A percentile compares a stretch with the other conserved stretches of the same genome.
phyloP scores from a whole-genome alignment of 306 rosid species.

The Acacia confusa region DNA sequence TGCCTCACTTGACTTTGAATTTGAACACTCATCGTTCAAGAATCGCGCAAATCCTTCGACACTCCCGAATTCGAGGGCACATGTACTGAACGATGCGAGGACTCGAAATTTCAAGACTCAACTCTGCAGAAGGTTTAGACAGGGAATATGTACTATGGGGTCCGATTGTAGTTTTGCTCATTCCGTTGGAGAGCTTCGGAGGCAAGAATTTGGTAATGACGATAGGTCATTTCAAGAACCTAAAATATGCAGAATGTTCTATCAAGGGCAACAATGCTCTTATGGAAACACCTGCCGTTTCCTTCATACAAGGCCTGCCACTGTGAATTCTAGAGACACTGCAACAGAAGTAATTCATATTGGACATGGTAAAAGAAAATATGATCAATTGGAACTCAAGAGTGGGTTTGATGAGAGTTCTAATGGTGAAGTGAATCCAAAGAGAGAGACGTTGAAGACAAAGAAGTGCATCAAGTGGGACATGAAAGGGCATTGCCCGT shows the following conservation, averaged over 20 bases:
- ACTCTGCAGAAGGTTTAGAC: slow-evolving; percentile 37
- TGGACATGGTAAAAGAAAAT: neutral
- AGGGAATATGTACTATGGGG: slow-evolving; percentile 30
- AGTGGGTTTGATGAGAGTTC: slow-evolving; percentile 14
- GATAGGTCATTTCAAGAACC: neutral
- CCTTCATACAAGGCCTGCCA: slow-evolving; percentile 29
- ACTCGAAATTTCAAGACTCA: slow-evolving; percentile 33
- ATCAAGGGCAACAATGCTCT: slow-evolving; percentile 23
- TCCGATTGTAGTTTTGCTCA: slow-evolving; percentile 41
- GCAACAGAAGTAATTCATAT: neutral
- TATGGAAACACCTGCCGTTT: slow-evolving; percentile 49
- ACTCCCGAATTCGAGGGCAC: neutral
- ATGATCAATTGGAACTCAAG: slow-evolving; percentile 15
- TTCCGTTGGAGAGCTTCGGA: slow-evolving; percentile 21
- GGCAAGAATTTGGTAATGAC: neutral
- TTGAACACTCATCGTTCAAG: slow-evolving; percentile 4
- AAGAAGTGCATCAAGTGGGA: slow-evolving; percentile 10
- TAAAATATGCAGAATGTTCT: slow-evolving; percentile 40
- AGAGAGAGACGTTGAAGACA: neutral
- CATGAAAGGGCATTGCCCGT: slow-evolving; percentile 17
- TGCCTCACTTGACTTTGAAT: neutral
- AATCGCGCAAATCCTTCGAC: neutral
- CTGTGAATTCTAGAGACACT: slow-evolving; percentile 1
- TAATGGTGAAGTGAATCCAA: slow-evolving; percentile 16
- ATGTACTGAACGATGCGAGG: neutral